Conservation (phyloP, 2,329 filamentous ascomycete genomes). For the Apiospora aurea region DNA sequence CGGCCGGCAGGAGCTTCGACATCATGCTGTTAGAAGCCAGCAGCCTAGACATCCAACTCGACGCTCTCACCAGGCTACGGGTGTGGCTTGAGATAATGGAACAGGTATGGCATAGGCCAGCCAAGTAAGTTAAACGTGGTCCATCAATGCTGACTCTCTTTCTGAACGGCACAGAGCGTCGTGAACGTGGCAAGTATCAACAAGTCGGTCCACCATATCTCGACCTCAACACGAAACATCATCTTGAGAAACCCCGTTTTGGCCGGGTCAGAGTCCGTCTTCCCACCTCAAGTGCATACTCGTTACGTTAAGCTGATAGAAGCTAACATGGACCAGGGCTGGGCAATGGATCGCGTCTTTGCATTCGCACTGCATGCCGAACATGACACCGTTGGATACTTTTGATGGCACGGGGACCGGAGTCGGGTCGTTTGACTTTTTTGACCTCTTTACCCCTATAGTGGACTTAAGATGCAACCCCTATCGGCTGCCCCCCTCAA, state of each 20-base stretch:
- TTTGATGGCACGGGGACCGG: constrained; percentile 11
- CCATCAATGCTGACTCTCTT: background rate
- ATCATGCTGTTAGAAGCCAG: constrained; percentile 7
- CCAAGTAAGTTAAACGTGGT: too few relatives aligned
- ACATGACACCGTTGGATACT: background rate
- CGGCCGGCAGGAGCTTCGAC: constrained; percentile 14
- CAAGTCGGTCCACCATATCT: constrained; percentile 20
- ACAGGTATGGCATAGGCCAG: background rate
- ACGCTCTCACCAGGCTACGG: background rate
- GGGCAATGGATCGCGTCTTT: constrained; percentile 15
- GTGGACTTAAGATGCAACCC: too few relatives aligned
- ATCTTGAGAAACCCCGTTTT: constrained; percentile 6
- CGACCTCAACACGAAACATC: background rate
- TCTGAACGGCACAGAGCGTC: background rate
- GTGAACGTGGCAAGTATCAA: constrained; percentile 11
- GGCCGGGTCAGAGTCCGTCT: constrained; percentile 4
- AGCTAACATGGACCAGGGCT: background rate
- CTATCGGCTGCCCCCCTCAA: too few relatives aligned
- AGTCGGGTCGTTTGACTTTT: constrained; percentile 15
- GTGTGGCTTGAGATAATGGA: constrained; percentile 20
- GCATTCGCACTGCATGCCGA: background rate
- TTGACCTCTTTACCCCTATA: constrained; percentile 14
- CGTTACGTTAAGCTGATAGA: background rate
- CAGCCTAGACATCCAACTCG: background rate
- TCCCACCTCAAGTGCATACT: background rate